Evolutionary conservation across 176 grass and related monocot species (phyloP).

Genomic region (Saccharum spontaneum): DNA sequence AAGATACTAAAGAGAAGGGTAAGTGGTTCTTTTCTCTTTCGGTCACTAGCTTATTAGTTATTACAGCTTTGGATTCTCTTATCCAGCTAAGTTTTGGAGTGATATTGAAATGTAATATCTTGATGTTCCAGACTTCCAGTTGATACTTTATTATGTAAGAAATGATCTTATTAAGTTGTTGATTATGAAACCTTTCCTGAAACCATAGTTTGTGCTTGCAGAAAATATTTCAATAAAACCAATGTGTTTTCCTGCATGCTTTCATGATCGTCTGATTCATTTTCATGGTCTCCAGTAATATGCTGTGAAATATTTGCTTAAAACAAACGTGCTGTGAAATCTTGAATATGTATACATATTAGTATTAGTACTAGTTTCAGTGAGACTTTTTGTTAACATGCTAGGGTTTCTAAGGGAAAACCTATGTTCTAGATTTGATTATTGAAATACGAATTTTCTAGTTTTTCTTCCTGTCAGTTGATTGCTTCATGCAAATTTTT

Average conservation of each 20-base stretch:
- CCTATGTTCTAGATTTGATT: slow-evolving; percentile 7
- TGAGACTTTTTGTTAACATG: background rate
- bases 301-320: background rate
- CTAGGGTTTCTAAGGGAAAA: background rate
- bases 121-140: background rate
- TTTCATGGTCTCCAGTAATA: background rate
- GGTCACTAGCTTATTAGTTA: background rate
- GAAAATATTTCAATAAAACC: background rate
- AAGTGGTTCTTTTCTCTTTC: slow-evolving; percentile 26
- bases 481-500: slow-evolving; percentile 24
- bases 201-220: background rate
- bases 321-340: background rate
- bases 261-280: background rate
- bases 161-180: slow-evolving; percentile 4
- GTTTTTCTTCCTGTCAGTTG: background rate
- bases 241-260: background rate
- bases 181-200: background rate
- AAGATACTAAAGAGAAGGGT: slow-evolving; percentile 82
- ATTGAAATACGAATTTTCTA: background rate
- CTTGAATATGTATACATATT: background rate
- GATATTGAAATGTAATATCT: background rate
- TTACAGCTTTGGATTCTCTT: background rate
- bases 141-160: background rate
- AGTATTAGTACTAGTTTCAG: background rate
- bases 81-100: background rate